These are phyloP conservation scores for Pyronema omphalodes DNA, from an alignment of 495 filamentous ascomycete genomes.

Conservation along the genomic window DNA sequence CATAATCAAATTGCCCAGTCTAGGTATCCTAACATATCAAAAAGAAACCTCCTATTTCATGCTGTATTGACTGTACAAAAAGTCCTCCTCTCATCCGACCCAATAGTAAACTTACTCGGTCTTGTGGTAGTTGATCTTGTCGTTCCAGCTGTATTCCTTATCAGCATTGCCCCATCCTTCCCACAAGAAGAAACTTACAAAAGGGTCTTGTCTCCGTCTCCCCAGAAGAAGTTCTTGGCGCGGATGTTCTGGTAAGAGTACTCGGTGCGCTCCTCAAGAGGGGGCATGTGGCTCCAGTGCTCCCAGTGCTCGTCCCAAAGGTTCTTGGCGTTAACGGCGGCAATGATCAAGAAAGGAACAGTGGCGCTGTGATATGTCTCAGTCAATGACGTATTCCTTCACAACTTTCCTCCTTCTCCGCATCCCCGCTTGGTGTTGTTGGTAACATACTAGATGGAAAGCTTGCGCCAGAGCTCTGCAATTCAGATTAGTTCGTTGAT, in stretches of 20 bases:
- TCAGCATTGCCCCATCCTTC: neutral
- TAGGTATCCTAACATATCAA: too few relatives aligned
- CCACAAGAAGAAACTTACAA: slow-evolving; percentile 38
- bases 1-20: too few relatives aligned
- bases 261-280: slow-evolving; percentile 71
- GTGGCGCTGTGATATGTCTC: slow-evolving; percentile 34
- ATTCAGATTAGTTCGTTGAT: neutral
- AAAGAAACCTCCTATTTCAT: too few relatives aligned
- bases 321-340: slow-evolving; percentile 60
- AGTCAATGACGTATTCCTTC: neutral
- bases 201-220: slow-evolving; percentile 71
- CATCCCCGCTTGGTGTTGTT: too few relatives aligned
- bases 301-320: slow-evolving; percentile 93
- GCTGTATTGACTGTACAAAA: too few relatives aligned
- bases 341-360: slow-evolving; percentile 49
- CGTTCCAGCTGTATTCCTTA: slow-evolving; percentile 59
- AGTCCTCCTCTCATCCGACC: neutral
- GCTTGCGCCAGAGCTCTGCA: slow-evolving; percentile 81
- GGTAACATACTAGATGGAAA: slow-evolving; percentile 65
- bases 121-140: slow-evolving; percentile 88
- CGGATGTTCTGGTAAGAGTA: slow-evolving; percentile 93
- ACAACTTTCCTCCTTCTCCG: neutral
- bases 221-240: slow-evolving; percentile 76
- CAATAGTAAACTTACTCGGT: neutral
- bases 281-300: slow-evolving; percentile 70